phyloP scores from a whole-genome alignment of 768 basidiomycete genomes.

The Melanogaster broomeanus region DNA sequence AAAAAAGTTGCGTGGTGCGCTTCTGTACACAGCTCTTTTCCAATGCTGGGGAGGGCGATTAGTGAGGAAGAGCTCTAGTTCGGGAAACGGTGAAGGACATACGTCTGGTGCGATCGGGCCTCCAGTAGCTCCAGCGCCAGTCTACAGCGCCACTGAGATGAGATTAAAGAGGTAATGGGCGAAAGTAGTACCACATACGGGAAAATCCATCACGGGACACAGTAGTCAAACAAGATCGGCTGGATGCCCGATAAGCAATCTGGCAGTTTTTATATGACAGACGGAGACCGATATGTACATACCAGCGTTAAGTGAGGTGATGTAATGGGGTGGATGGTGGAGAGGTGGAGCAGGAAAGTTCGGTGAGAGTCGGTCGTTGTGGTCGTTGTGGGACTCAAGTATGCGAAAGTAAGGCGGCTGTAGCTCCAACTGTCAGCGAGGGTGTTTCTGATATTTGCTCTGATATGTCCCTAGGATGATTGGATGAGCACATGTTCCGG shows the following conservation, averaged over 20 bases:
- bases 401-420: background rate
- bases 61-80: background rate
- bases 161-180: background rate
- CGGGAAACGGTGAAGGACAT: constrained; percentile 8
- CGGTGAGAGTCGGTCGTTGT: background rate
- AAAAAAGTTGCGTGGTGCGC: constrained; percentile 58
- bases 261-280: background rate
- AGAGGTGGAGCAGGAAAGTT: background rate
- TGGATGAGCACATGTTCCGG: constrained; percentile 7
- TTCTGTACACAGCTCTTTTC: constrained; percentile 60
- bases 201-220: constrained; percentile 6
- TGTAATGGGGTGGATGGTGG: background rate
- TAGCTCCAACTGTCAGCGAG: background rate
- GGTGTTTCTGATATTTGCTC: background rate
- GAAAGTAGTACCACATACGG: constrained; percentile 12
- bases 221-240: background rate
- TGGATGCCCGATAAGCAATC: constrained; percentile 5
- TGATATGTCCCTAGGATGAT: constrained; percentile 2
- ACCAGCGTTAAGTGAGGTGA: constrained; percentile 1
- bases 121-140: background rate
- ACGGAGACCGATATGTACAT: background rate
- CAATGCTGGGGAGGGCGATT: constrained; percentile 44
- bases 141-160: constrained; percentile 10
- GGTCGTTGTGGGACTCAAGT: background rate
- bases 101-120: constrained; percentile 27